phyloP scores from a whole-genome alignment of 2,329 filamentous ascomycete genomes.

The Hysterium pulicare region DNA sequence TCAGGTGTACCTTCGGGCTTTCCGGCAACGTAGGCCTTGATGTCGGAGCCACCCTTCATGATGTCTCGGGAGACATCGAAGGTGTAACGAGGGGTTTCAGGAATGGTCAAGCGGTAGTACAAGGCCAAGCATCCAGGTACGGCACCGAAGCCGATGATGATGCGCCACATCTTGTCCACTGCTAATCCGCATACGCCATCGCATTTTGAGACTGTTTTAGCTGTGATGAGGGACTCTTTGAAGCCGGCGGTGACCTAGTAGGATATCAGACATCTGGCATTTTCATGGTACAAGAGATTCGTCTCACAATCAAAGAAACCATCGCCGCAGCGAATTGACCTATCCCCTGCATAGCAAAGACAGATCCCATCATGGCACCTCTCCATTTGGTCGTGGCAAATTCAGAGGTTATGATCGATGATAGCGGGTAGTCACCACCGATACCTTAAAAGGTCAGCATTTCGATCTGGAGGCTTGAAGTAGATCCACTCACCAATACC shows the following conservation, averaged over 20 bases:
- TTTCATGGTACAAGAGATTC: background rate
- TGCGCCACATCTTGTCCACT: constrained; percentile 85
- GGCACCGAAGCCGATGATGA: constrained; percentile 76
- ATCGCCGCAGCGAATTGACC: constrained; percentile 75
- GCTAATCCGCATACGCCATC: constrained; percentile 62
- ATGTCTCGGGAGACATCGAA: constrained; percentile 76
- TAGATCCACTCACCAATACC: constrained; percentile 25
- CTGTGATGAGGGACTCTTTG: constrained; percentile 58
- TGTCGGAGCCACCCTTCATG: constrained; percentile 67
- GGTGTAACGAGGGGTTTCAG: constrained; percentile 83
- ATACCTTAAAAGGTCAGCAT: constrained; percentile 9
- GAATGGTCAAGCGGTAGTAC: constrained; percentile 83
- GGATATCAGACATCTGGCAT: background rate
- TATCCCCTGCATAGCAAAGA: constrained; percentile 85
- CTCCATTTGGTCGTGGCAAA: constrained; percentile 83
- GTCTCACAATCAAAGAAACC: constrained; percentile 71
- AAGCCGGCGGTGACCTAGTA: constrained; percentile 67
- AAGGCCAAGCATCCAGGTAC: constrained; percentile 77
- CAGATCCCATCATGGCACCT: constrained; percentile 81
- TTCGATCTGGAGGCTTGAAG: background rate
- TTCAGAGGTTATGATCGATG: constrained; percentile 80
- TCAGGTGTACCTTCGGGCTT: constrained; percentile 60
- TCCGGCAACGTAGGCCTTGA: constrained; percentile 67
- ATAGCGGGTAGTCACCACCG: constrained; percentile 74
- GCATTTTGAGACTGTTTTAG: constrained; percentile 55